Percentiles rank a stretch among this genome's conserved stretches.
Conservation (phyloP, 2,329 filamentous ascomycete genomes). For the Phyllosticta capitalensis region DNA sequence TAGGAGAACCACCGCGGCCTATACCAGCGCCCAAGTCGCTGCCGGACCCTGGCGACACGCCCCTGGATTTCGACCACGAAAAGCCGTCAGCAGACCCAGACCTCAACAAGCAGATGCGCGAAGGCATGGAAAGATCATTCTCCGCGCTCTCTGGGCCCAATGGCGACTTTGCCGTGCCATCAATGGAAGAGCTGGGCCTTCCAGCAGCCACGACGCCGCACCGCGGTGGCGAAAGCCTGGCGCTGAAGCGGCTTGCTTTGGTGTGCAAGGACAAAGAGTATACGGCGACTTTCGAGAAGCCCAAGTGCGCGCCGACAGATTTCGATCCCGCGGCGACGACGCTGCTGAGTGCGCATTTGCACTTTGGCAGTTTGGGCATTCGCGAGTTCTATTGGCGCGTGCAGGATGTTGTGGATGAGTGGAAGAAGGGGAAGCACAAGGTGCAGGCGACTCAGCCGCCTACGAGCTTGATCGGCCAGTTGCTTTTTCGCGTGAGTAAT, state of each 20-base stretch:
- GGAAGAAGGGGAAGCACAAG: constrained; percentile 41
- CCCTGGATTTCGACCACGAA: constrained; percentile 49
- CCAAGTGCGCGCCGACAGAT: constrained; percentile 62
- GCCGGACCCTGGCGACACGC: constrained; percentile 56
- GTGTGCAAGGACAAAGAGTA: constrained; percentile 56
- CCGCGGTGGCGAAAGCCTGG: constrained; percentile 59
- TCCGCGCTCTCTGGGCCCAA: constrained; percentile 54
- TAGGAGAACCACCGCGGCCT: constrained; percentile 53
- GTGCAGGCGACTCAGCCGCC: constrained; percentile 43
- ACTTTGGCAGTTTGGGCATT: constrained; percentile 63
- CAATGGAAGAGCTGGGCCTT: constrained; percentile 57
- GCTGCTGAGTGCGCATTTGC: constrained; percentile 61
- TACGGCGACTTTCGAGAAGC: constrained; percentile 66
- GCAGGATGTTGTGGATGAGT: constrained; percentile 50
- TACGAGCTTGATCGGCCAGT: constrained; percentile 60
- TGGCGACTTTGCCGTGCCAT: constrained; percentile 60
- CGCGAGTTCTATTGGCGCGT: constrained; percentile 66
- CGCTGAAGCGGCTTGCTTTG: constrained; percentile 47
- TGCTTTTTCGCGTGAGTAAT: constrained; percentile 50
- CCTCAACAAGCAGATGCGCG: constrained; percentile 49
- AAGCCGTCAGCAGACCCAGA: constrained; percentile 45
- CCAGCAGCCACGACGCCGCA: constrained; percentile 48
- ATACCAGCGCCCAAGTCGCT: constrained; percentile 49
- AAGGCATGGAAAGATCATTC: constrained; percentile 49
- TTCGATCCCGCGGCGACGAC: constrained; percentile 67